Conservation (phyloP, 108 stramenopile species). For the Fragilaria crotonensis region DNA sequence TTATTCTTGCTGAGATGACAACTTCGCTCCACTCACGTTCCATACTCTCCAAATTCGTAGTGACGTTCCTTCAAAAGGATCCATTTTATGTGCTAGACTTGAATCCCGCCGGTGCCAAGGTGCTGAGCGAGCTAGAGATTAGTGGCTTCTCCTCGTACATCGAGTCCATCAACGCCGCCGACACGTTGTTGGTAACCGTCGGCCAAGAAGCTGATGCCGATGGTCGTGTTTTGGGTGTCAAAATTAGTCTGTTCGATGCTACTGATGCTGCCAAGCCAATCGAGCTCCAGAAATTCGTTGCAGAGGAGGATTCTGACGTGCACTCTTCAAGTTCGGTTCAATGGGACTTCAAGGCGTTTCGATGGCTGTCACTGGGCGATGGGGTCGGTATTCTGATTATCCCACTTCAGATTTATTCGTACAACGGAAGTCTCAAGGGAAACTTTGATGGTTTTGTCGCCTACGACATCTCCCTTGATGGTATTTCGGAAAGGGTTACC, state of each 20-base stretch:
- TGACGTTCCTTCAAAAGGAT: conserved; percentile 46
- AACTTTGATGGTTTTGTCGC: conserved; percentile 43
- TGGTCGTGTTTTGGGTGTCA: conserved; percentile 28
- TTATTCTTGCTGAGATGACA: too few species aligned
- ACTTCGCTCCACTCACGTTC: too few species aligned
- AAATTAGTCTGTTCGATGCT: conserved; percentile 41
- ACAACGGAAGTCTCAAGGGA: not conserved
- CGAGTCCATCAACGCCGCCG: conserved; percentile 34
- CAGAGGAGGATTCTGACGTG: conserved; percentile 16
- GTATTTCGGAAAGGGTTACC: conserved; percentile 20
- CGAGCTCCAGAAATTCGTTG: conserved; percentile 16
- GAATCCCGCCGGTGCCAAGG: conserved; percentile 1
- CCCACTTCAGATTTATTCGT: conserved; percentile 20
- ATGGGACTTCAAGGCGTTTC: conserved; percentile 41
- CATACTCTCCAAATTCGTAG: too few species aligned
- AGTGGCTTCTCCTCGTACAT: conserved; percentile 50
- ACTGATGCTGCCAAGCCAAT: conserved; percentile 14
- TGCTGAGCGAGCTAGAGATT: conserved; percentile 35
- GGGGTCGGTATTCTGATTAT: conserved; percentile 31
- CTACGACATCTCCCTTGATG: conserved; percentile 23
- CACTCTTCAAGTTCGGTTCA: conserved; percentile 25
- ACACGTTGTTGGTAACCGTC: conserved; percentile 30
- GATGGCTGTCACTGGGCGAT: conserved; percentile 21
- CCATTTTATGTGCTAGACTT: conserved; percentile 36
- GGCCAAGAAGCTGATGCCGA: conserved; percentile 40